Evolutionary conservation across 2,329 filamentous ascomycete genomes (phyloP).

Genomic region (Aspergillus sojae): DNA sequence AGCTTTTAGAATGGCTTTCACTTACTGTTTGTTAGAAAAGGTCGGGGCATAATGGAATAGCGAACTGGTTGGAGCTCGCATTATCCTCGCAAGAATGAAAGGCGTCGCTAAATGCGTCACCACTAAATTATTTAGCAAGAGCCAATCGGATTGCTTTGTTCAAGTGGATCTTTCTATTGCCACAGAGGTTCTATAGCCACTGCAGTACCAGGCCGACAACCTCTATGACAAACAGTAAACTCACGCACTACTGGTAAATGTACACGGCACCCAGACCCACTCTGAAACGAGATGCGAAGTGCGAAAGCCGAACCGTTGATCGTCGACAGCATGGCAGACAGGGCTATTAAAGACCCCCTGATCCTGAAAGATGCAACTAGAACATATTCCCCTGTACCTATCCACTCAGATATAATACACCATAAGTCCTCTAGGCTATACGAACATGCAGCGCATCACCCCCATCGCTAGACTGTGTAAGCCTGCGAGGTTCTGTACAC

Average conservation of each 20-base stretch:
- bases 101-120: not conserved
- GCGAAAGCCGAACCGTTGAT: not conserved
- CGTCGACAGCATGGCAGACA: not conserved
- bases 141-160: not conserved
- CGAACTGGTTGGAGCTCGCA: not conserved
- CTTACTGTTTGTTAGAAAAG: not conserved
- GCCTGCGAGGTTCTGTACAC: not conserved
- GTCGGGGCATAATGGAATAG: not conserved
- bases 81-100: not conserved
- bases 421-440: not conserved
- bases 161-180: not conserved
- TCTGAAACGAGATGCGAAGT: not conserved
- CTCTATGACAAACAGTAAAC: not conserved
- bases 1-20: too few species aligned
- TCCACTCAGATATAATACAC: not conserved
- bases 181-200: not conserved
- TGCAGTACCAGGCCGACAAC: too few species aligned
- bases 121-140: too few species aligned
- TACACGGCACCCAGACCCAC: not conserved
- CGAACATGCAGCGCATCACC: not conserved
- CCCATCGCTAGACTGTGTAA: not conserved
- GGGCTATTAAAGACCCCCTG: not conserved
- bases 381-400: not conserved
- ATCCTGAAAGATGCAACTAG: not conserved
- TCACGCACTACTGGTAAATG: not conserved